Base-by-base conservation (phyloP, 176 grass and related monocot species). In the Aegilops speltoides region DNA sequence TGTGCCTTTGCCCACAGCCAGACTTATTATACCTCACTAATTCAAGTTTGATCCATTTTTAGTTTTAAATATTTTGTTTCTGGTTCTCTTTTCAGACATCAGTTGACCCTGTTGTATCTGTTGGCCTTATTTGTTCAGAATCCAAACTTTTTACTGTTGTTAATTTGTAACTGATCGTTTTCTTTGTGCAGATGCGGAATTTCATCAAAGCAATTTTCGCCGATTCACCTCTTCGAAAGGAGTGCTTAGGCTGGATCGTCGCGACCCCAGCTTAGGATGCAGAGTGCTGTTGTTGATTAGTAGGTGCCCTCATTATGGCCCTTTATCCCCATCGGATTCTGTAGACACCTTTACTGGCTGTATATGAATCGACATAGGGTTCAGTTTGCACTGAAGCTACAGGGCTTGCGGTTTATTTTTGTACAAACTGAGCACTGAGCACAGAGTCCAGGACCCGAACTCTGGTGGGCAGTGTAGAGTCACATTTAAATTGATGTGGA, bases 161-260 rank as follows among this genome's bases (percentile, higher is more conserved):
- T 16, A 25, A 77, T 11, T 60, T 72, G 43, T 57, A 75, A 68
- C 66, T 32, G 24, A 68, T 76, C 67, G 14, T 74, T 75, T 48
- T 22, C 69, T 57, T 41, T 88, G 5, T 81, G 56, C 90, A 95
- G 93, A 86, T 95, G 28, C 85, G 88, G 73, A 95, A 73, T 78
- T 90, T 95, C 52, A 77, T 95, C 63, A 95, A 92, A 88, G 93
- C 93, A 86, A 90, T 90, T 34, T 95, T 95, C 3, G 56, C 93
- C 0, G 93, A 95, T 75, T 95, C 93, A 0, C 79, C 93, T 68
- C 83, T 95, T 29, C 90, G 93, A 43, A 95, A 88, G 80, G 93
- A 95, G 45, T 95, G 90, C 67, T 82, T 95, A 28, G 79, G 80
- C 64, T 90, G 90, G 90, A 92, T 95, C 19, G 33, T 3, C n/a